Base-by-base conservation (phyloP, 805 yeast genomes). In the Brettanomyces naardenensis region DNA sequence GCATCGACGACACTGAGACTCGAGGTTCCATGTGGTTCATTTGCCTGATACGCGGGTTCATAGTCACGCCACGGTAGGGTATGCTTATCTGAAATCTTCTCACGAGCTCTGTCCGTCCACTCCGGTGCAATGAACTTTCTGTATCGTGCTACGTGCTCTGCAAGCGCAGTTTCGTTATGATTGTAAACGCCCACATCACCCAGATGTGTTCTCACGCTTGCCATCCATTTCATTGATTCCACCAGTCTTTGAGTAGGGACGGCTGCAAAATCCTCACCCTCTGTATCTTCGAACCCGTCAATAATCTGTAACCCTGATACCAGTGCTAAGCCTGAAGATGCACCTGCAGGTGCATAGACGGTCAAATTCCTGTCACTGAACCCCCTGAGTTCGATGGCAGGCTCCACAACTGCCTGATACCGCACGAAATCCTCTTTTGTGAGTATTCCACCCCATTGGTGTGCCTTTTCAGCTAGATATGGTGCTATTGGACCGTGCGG, bases 171-270 rank as follows among this genome's bases (percentile, higher is more conserved):
- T 19, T 42, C 31, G 39, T 55, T 48, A 3, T 40, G 37, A 27
- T 54, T 58, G 35, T 49, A 52, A 6, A 54, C 43, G 1, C 58
- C 56, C 14, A 64, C 48, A 51, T 87, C 96, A 0, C 97, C 97
- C 19, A 90, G 67, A 47, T 86, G 73, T n/a, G 89, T 76, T 44
- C 97, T 69, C 0, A 81, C 90, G 10, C 90, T 71, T 0, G 89
- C 85, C 73, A 87, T 72, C 95, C 96, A 90, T 59, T 90, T 90
- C 95, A 90, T 86, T 3, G 83, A 64, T 59, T 90, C 98, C 9
- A 87, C 64, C 6, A 87, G 53, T 39, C 84, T 67, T 51, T 85
- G 97, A 3, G 78, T 64, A 11, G 73, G 68, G 10, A 71, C 41
- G 6, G 68, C 66, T 19, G 54, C 53, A 51, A 69, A 66, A 44